These are phyloP conservation scores for Butyriboletus appendiculatus DNA, from an alignment of 1,284 basidiomycete species.

Conservation along the genomic window DNA sequence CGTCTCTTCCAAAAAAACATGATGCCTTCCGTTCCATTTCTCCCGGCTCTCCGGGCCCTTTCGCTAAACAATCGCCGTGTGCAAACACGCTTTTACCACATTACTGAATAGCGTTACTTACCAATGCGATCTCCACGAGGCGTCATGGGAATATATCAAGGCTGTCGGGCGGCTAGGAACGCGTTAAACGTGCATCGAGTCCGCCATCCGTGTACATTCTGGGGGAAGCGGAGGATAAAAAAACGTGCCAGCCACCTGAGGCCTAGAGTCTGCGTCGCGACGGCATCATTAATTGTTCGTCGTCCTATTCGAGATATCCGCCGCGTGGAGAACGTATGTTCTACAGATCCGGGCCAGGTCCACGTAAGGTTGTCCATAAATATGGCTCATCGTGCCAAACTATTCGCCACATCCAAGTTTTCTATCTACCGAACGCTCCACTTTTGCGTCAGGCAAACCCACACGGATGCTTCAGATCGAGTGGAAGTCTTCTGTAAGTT, in stretches of 20 bases:
- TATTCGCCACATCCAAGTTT: conserved; percentile 10
- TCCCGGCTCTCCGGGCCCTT: conserved; percentile 9
- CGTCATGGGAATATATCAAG: conserved; percentile 19
- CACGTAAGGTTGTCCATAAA: conserved; percentile 23
- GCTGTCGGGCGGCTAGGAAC: conserved; percentile 2
- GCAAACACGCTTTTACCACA: conserved; percentile 24
- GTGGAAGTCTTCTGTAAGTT: conserved; percentile 42
- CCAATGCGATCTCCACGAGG: conserved; percentile 18
- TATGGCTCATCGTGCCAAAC: conserved; percentile 11
- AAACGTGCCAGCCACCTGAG: conserved; percentile 12
- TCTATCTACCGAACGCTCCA: conserved; percentile 11
- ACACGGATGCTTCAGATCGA: conserved; percentile 38
- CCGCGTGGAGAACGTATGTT: conserved; percentile 19
- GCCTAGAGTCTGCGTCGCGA: neutral
- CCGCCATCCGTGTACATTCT: conserved; percentile 4
- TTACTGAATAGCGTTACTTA: conserved; percentile 4
- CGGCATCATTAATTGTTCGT: conserved; percentile 2
- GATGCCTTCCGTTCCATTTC: conserved; percentile 7
- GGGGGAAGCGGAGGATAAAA: neutral
- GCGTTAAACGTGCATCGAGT: conserved; percentile 13
- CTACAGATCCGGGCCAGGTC: neutral
- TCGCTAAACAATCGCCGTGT: conserved; percentile 22
- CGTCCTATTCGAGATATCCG: conserved; percentile 19
- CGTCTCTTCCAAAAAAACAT: neutral
- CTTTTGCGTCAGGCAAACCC: conserved; percentile 5